Evolutionary conservation across 352 stramenopile genomes (phyloP), one percentile per base, ranked within the genome.

Genomic region (Phytophthora tentaculata): DNA sequence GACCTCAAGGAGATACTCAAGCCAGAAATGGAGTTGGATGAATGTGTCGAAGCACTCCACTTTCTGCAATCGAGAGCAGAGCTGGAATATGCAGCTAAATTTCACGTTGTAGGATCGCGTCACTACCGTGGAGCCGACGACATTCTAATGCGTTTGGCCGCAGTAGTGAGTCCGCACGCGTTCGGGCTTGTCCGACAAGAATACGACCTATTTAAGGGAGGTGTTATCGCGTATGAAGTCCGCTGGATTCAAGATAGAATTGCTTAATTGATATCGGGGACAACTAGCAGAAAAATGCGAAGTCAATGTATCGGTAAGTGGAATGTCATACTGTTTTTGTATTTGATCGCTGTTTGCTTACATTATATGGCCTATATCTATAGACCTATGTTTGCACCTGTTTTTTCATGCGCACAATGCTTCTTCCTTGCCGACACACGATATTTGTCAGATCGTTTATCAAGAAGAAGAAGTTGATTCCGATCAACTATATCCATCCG

Each of bases 381-480:
- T n/a, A n/a, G n/a, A n/a, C n/a, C n/a, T n/a, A n/a, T n/a, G n/a
- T n/a, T n/a, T n/a, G n/a, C n/a, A n/a, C n/a, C n/a, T n/a, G n/a
- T n/a, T n/a, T n/a, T n/a, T n/a, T n/a, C n/a, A n/a, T n/a, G n/a
- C n/a, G n/a, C n/a, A n/a, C n/a, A n/a, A n/a, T n/a, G n/a, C n/a
- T n/a, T n/a, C n/a, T n/a, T n/a, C n/a, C n/a, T 7, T 64, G 44
- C 20, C 44, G 22, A 5, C 56, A 56, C 14, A 24, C 56, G 2
- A 63, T 63, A 13, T 63, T 20, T 19, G 37, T 20, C 1, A n/a
- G 37, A 19, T 45, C 14, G 2, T 5, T 20, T 8, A 43, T 60
- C 35, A 39, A 56, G 13, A 64, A 64, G 20, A 55, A 56, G 3
- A 64, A 64, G 22, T 2, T 56, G 29, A 64, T 64, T n/a, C 28